Evolutionary conservation across 441 rosid species (phyloP), one percentile per base, ranked within the genome.

Genomic region (Geranium incanum): DNA sequence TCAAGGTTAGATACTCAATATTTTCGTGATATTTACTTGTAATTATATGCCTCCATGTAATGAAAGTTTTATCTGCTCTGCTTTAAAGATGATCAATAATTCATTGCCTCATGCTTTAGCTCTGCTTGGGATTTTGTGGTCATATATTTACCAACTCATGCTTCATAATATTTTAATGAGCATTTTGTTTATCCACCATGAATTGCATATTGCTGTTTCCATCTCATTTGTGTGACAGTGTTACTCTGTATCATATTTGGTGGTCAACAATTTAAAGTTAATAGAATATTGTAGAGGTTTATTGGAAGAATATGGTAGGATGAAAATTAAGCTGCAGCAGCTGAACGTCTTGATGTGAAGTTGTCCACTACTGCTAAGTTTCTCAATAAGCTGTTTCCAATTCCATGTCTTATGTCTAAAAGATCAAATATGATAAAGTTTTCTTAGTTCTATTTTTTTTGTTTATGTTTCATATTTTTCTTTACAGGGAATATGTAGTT

Each of bases 401-500:
- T 48, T 8, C 33, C 33, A 28, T 28, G 33, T 28, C 33, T 28
- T 28, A 28, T 1, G 33, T 2, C 33, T 28, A 28, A 28, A 28
- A 28, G 33, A 28, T 28, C 33, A 28, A 28, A 28, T 28, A 28
- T 28, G 33, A 28, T 28, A 28, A 28, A 28, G 33, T 28, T 28
- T 28, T 28, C 33, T 28, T 28, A 28, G 33, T 28, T 28, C 12
- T 45, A 4, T 8, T 39, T 21, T 38, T 3, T 36, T 41, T 19
- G 13, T 11, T 19, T 68, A 21, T 21, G 28, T 68, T 75, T 13
- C 36, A 75, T 1, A 72, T 39, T 70, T 18, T 72, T 81, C 69
- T 81, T 74, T 43, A 48, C 88, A 94, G 99, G 89, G 99, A 94
- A 74, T 94, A 88, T 73, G 99, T 94, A 39, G 99, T 94, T 76